phyloP scores from a whole-genome alignment of 2,329 filamentous ascomycete genomes.

The Colletotrichum eleusines region DNA sequence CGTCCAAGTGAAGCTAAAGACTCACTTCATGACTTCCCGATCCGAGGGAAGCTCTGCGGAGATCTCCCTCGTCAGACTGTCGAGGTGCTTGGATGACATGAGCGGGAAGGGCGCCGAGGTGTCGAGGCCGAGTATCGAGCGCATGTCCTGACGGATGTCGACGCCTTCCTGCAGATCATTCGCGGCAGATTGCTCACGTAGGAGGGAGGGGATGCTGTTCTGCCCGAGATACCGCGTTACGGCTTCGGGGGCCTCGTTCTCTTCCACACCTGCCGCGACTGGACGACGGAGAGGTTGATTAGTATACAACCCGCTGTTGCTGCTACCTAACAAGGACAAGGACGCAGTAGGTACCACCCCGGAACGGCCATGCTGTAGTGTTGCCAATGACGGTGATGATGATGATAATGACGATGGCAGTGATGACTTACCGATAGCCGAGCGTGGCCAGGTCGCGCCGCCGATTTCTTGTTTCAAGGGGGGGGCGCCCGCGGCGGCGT shows the following conservation, averaged over 20 bases:
- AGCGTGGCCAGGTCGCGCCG: slow-evolving; percentile 57
- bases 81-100: slow-evolving; percentile 73
- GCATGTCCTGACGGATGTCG: slow-evolving; percentile 74
- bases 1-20: slow-evolving; percentile 16
- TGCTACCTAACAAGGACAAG: slow-evolving; percentile 23
- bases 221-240: slow-evolving; percentile 72
- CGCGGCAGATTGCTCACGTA: slow-evolving; percentile 70
- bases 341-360: slow-evolving; percentile 18
- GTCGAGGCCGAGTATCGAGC: slow-evolving; percentile 74
- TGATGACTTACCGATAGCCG: slow-evolving; percentile 52
- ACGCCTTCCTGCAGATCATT: slow-evolving; percentile 64
- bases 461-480: slow-evolving; percentile 51
- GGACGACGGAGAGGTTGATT: slow-evolving; percentile 33
- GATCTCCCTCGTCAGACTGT: slow-evolving; percentile 71
- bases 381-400: slow-evolving; percentile 16
- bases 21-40: slow-evolving; percentile 75
- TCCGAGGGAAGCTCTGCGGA: slow-evolving; percentile 72
- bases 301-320: slow-evolving; percentile 36
- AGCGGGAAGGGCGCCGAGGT: slow-evolving; percentile 75
- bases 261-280: slow-evolving; percentile 58
- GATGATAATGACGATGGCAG: neutral
- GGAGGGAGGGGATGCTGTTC: slow-evolving; percentile 75
- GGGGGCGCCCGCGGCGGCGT: slow-evolving; percentile 49
- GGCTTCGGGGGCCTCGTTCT: slow-evolving; percentile 65
- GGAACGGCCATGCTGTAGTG: slow-evolving; percentile 16